Evolutionary conservation across 768 basidiomycete genomes (phyloP).

Genomic region (Trichaptum fuscoviolaceum): DNA sequence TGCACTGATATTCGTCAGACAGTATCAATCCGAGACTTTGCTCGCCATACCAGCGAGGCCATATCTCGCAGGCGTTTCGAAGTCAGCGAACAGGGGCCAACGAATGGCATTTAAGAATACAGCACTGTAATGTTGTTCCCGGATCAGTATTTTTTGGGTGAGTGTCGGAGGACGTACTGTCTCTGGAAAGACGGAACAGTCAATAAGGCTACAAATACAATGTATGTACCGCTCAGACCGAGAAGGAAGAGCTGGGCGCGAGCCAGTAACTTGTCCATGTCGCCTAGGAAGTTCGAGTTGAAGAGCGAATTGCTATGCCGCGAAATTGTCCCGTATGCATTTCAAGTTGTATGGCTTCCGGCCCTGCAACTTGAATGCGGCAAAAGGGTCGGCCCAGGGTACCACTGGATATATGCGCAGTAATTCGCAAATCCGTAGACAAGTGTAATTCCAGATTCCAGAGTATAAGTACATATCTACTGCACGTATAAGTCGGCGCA

Average conservation of each 20-base stretch:
- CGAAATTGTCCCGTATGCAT: background rate
- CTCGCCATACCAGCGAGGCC: constrained; percentile 69
- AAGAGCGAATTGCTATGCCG: background rate
- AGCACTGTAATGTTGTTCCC: constrained; percentile 29
- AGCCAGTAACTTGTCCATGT: background rate
- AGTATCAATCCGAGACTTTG: background rate
- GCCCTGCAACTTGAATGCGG: background rate
- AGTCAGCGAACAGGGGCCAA: constrained; percentile 59
- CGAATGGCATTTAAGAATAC: constrained; percentile 65
- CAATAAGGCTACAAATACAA: constrained; percentile 21
- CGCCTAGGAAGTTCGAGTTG: background rate
- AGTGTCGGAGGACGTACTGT: constrained; percentile 23
- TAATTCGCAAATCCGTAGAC: too few relatives aligned
- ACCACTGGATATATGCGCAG: too few relatives aligned
- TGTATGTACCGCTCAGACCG: constrained; percentile 16
- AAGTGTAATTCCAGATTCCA: too few relatives aligned
- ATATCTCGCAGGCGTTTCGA: constrained; percentile 66
- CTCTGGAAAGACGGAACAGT: constrained; percentile 27
- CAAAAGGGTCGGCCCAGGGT: too few relatives aligned
- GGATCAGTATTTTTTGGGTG: background rate
- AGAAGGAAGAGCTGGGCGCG: constrained; percentile 14
- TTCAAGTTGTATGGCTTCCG: background rate
- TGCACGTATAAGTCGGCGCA: too few relatives aligned
- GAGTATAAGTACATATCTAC: too few relatives aligned
- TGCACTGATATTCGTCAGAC: constrained; percentile 44